These are phyloP conservation scores for Colletotrichum spaethianum DNA, from an alignment of 2,329 filamentous ascomycete species.

Conservation along the genomic window DNA sequence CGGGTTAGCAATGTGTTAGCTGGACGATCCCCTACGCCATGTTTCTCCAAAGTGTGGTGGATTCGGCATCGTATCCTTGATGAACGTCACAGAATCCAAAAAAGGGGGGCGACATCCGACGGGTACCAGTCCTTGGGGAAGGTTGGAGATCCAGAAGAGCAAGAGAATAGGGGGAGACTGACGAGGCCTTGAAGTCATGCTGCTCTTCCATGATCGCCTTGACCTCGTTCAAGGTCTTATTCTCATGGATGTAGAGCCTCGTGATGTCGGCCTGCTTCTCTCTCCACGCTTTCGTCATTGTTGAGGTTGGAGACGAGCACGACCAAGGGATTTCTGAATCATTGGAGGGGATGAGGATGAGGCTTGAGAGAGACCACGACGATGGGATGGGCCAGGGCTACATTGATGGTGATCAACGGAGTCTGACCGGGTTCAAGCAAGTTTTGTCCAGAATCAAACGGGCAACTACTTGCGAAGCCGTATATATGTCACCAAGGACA, in stretches of 20 bases:
- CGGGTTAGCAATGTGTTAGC: not conserved
- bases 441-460: not conserved
- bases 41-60: not conserved
- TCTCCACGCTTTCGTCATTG: conserved; percentile 63
- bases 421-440: not conserved
- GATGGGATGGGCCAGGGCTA: conserved; percentile 12
- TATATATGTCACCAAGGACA: conserved; percentile 10
- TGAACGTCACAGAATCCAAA: not conserved
- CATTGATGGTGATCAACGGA: not conserved
- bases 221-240: conserved; percentile 58
- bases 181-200: conserved; percentile 60
- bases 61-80: not conserved
- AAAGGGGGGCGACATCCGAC: not conserved
- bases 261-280: conserved; percentile 54
- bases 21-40: not conserved
- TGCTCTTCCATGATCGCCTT: conserved; percentile 55
- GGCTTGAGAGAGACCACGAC: not conserved
- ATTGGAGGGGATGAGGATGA: conserved; percentile 6
- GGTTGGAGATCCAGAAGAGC: not conserved
- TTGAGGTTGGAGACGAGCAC: conserved; percentile 39
- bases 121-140: not conserved
- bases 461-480: not conserved
- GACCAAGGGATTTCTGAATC: not conserved
- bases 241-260: conserved; percentile 57
- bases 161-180: conserved; percentile 43